Base-by-base conservation (phyloP, 2,329 filamentous ascomycete genomes). In the Xenoacremonium recifei region DNA sequence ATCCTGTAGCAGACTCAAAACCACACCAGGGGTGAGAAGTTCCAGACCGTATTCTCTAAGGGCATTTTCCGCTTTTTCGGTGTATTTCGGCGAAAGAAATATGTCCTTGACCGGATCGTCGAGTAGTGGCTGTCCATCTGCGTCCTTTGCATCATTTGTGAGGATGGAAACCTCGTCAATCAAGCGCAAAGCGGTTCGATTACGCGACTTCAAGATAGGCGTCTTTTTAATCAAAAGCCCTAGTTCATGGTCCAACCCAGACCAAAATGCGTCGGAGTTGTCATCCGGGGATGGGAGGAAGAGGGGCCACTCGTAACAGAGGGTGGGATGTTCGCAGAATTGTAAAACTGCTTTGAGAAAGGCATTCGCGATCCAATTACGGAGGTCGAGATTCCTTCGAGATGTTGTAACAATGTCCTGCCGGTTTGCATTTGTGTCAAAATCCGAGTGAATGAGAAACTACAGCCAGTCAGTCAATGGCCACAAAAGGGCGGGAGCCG, bases 381-480 rank as follows among this genome's bases (percentile, higher is more conserved):
- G 47, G 3, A 55, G 35, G 0, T 35, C n/a, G 0, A 44, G 7
- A 5, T 53, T 55, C 5, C 49, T 40, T 12, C 21, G 19, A 1
- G 47, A 44, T 2, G 47, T 49, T 3, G 42, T 44, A 3, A 47
- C 36, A 7, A 54, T 49, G 13, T 44, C 38, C 15, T 53, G 34
- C 4, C 49, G 47, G 3, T 40, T 47, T 15, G 41, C 42, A 15
- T 46, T 45, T 1, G 47, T 45, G 6, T 49, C 47, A 2, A 55
- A 55, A 15, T 55, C 51, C 0, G 47, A 47, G 1, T 54, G 43
- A 12, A 54, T 53, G 4, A 49, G 39, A 11, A 54, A 55, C 52
- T 55, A 35, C 9, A 5, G 12, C 0, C 16, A 10, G 6, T 29
- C 3, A 6, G n/a, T 51, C 15, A 47, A n/a, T n/a, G n/a, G n/a